Evolutionary conservation across 1,284 basidiomycete species (phyloP), one percentile per base, ranked within the genome.

Genomic region (Trametes sp.): DNA sequence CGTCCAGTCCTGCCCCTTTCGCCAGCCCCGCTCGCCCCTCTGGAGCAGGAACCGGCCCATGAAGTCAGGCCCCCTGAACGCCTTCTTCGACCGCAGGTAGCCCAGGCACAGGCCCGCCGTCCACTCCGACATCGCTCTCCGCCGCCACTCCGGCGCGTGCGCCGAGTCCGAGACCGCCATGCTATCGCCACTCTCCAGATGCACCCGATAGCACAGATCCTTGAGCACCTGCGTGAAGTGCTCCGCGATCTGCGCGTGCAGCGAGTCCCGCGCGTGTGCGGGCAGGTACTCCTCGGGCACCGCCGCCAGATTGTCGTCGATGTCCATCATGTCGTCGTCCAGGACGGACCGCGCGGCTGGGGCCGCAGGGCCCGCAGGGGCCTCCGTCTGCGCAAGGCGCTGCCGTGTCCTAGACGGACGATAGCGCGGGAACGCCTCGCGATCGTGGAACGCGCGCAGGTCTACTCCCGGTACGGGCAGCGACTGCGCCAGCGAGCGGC

Each of bases 1-100:
- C 16, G 87, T 80, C 90, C 90, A 93, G 66, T 92, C 88, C 69
- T 86, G 84, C 5, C 90, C 90, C 28, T 82, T 75, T 42, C 87
- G 80, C 31, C 82, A 82, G 0, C 87, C 87, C 26, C 62, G 69
- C 29, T 73, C 75, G 44, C 76, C 71, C 55, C 85, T 81, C 58
- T 76, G 74, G 53, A 77, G 79, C 57, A 90, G 73, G 73, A 91
- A 88, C 45, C 84, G 70, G 11, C 80, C 75, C 31, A 87, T 84
- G 36, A 78, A 80, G n/a, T 62, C 62, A 53, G 72, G 70, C 19
- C 75, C 70, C 9, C 61, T 62, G 70, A 73, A 63, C 61, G 31
- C 24, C 62, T 62, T 68, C 69, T 76, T 75, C 59, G 76, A 72
- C 56, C 75, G 75, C 68, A 93, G 73, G 69, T 85, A 92, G 45